Base-by-base conservation (phyloP, 73 alveolate genomes). In the Symbiodinium pilosum region DNA sequence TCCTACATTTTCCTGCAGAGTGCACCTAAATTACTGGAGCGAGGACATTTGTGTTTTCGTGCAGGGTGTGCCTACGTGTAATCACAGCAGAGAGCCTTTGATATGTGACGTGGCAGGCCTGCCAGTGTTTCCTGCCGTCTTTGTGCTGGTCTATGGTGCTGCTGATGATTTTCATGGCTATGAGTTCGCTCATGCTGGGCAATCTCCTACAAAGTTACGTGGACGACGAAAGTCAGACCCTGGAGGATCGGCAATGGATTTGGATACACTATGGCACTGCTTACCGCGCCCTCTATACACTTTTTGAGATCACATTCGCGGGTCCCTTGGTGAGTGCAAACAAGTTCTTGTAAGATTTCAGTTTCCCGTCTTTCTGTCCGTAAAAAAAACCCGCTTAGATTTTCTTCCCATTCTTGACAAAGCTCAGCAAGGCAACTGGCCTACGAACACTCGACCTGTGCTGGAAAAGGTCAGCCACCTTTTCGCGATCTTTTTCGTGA, bases 361-460 rank as follows among this genome's bases (percentile, higher is more conserved):
- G n/a, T n/a, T n/a, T n/a, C n/a, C n/a, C n/a, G n/a, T n/a, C n/a
- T n/a, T n/a, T n/a, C n/a, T n/a, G n/a, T n/a, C n/a, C n/a, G n/a
- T n/a, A n/a, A n/a, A n/a, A n/a, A n/a, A n/a, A n/a, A n/a, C n/a
- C n/a, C n/a, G n/a, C n/a, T n/a, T n/a, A n/a, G n/a, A n/a, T n/a
- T n/a, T n/a, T n/a, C n/a, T n/a, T n/a, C n/a, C n/a, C n/a, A n/a
- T n/a, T n/a, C n/a, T n/a, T n/a, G n/a, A n/a, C n/a, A n/a, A n/a
- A n/a, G n/a, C 59, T 47, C 77, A 18, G 77, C 77, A 59, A 59
- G 77, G 77, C 6, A 59, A 59, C 32, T 59, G 95, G 96, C 96
- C 96, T 24, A 91, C 96, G 39, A 91, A 91, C 38, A 86, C 96
- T 11, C 96, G 96, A 14, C 96, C 96, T 28, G 96, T 91, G 75